Base-by-base conservation (phyloP, 2,329 filamentous ascomycete species). In the Phialocephala sp. region DNA sequence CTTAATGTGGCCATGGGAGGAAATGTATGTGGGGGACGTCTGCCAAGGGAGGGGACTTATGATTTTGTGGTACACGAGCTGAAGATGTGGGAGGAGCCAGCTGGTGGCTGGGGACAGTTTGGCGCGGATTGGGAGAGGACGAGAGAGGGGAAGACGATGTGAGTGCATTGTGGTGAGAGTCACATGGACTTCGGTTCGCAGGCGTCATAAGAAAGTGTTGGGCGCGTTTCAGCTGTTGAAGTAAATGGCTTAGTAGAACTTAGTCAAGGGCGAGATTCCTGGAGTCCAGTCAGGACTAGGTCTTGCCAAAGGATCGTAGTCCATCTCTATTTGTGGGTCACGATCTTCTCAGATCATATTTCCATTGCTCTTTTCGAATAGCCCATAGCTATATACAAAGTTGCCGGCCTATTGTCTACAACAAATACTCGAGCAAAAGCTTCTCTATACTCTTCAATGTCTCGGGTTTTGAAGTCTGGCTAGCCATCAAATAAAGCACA, bases 1-100 rank as follows among this genome's bases (percentile, higher is more conserved):
- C 79, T 88, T 20, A 88, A 88, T 65, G 79, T 88, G n/a, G 86
- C 86, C 1, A 87, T 88, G 83, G 86, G 86, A 0, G 86, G 86
- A 0, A 87, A 84, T 65, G 85, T 88, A 5, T 87, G 85, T 68
- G 75, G 80, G 18, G 85, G 84, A 0, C 80, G 80, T 71, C 75
- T 79, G 15, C 86, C 86, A 0, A 74, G 71, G 0, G 81, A 87
- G 68, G 86, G 86, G 0, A 75, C 77, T 24, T 88, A 88, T 71
- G 85, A 88, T 64, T 80, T 88, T 75, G 80, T 86, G 2, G 77
- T 88, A 0, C 82, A 84, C 64, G 79, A 80, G 27, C 68, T 88
- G 58, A 82, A 80, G 68, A 79, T 87, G 79, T 80, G 78, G 37
- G 83, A 84, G 52, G 82, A 83, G 71, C 83, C 83, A 0, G 78